Evolutionary conservation across 2,329 filamentous ascomycete species (phyloP).

Genomic region (Aspergillus viridinutans): DNA sequence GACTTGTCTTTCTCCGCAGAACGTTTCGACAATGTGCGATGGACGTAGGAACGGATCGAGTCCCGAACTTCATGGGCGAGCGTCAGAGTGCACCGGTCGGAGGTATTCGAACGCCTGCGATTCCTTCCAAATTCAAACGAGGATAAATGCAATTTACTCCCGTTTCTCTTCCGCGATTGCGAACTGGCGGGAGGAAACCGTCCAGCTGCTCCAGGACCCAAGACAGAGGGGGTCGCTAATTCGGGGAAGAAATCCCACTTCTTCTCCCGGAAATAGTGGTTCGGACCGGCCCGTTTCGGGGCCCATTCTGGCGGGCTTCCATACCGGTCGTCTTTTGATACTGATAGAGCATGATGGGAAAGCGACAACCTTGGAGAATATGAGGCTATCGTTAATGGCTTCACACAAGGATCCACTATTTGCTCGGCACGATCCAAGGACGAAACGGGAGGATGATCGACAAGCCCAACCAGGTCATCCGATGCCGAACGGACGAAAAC

Average conservation of each 20-base stretch:
- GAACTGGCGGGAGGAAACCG: slow-evolving; percentile 8
- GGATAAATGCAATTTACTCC: slow-evolving; percentile 14
- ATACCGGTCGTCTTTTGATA: slow-evolving; percentile 23
- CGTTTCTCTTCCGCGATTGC: slow-evolving; percentile 20
- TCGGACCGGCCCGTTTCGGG: slow-evolving; percentile 20
- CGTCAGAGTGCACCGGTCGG: slow-evolving; percentile 18
- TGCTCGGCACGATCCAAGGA: slow-evolving; percentile 4
- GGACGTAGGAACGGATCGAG: slow-evolving; percentile 34
- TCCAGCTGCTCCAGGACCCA: slow-evolving; percentile 8
- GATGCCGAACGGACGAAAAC: slow-evolving; percentile 28
- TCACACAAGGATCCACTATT: slow-evolving; percentile 6
- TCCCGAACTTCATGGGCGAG: slow-evolving; percentile 26
- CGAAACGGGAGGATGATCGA: slow-evolving; percentile 22
- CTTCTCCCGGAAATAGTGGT: slow-evolving; percentile 39
- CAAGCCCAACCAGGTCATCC: slow-evolving; percentile 24
- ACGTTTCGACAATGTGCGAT: slow-evolving; percentile 26
- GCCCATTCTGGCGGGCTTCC: slow-evolving; percentile 19
- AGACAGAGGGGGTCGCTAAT: slow-evolving; percentile 27
- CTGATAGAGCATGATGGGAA: slow-evolving; percentile 15
- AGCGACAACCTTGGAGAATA: slow-evolving; percentile 1
- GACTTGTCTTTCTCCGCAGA: slow-evolving; percentile 17
- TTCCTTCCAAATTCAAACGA: slow-evolving; percentile 20
- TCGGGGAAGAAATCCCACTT: slow-evolving; percentile 42
- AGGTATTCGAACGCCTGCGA: slow-evolving; percentile 20
- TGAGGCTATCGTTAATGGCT: slow-evolving; percentile 6